phyloP scores from a whole-genome alignment of 176 grass and related monocot species.

The Musa itinerans region DNA sequence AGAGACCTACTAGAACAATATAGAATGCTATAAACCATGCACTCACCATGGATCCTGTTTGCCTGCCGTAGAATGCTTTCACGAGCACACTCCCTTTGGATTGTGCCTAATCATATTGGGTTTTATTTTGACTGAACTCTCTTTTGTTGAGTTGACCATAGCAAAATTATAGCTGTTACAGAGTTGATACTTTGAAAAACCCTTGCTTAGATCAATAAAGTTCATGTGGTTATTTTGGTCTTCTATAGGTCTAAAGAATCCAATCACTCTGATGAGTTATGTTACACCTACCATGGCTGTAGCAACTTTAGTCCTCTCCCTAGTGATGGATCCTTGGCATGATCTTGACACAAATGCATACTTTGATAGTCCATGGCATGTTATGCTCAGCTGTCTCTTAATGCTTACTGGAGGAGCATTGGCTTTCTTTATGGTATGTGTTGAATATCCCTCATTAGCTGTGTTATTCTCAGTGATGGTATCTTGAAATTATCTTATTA shows the following conservation, averaged over 20 bases:
- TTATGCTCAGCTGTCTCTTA: conserved; percentile 71
- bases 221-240: conserved; percentile 30
- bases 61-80: too few species aligned
- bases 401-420: conserved; percentile 83
- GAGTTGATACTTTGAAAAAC: neutral
- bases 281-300: conserved; percentile 92
- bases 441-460: neutral
- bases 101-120: neutral
- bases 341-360: conserved; percentile 76
- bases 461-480: neutral
- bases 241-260: conserved; percentile 78
- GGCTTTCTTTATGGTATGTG: conserved; percentile 94
- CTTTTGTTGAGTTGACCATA: neutral
- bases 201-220: neutral
- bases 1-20: neutral
- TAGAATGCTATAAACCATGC: too few species aligned
- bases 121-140: neutral
- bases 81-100: too few species aligned
- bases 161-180: too few species aligned
- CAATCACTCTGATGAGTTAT: conserved; percentile 92
- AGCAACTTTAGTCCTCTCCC: conserved; percentile 80
- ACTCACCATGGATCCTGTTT: too few species aligned
- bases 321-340: conserved; percentile 87
- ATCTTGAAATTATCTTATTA: neutral
- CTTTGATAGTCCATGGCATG: conserved; percentile 82